phyloP scores from a whole-genome alignment of 305 asterid species.

The Ajuga reptans region DNA sequence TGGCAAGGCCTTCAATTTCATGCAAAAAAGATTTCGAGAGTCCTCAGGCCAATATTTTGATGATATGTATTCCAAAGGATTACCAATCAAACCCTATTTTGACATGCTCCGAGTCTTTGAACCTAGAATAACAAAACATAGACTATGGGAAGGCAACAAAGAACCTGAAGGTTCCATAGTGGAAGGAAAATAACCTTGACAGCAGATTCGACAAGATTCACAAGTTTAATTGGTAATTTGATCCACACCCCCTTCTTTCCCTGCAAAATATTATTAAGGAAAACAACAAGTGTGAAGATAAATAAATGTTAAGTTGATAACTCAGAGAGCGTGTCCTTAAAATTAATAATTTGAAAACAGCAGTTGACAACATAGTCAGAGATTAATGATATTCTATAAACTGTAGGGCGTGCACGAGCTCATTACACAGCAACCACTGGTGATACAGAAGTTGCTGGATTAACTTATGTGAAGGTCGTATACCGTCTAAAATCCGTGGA shows the following conservation, averaged over 20 bases:
- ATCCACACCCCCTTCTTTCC: conserved; percentile 88
- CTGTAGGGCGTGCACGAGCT: neutral
- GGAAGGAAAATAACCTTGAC: conserved; percentile 44
- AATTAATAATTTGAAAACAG: neutral
- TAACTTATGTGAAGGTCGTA: neutral
- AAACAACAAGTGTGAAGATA: neutral
- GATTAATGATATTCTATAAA: neutral
- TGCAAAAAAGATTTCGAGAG: neutral
- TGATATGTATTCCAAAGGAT: neutral
- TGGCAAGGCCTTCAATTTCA: neutral
- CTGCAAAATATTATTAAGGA: conserved; percentile 30
- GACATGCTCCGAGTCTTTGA: neutral
- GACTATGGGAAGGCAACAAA: neutral
- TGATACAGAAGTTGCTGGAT: neutral
- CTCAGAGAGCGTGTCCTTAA: neutral
- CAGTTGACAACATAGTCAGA: neutral
- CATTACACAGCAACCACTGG: neutral
- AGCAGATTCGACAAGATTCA: conserved; percentile 55
- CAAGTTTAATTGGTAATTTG: conserved; percentile 53
- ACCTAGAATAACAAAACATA: neutral
- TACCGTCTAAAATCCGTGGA: neutral
- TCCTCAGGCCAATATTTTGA: neutral
- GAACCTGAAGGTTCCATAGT: neutral
- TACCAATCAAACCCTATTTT: neutral
- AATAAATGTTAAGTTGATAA: neutral